Base-by-base conservation (phyloP, 768 basidiomycete species). In the Chlorophyllum brunneum region DNA sequence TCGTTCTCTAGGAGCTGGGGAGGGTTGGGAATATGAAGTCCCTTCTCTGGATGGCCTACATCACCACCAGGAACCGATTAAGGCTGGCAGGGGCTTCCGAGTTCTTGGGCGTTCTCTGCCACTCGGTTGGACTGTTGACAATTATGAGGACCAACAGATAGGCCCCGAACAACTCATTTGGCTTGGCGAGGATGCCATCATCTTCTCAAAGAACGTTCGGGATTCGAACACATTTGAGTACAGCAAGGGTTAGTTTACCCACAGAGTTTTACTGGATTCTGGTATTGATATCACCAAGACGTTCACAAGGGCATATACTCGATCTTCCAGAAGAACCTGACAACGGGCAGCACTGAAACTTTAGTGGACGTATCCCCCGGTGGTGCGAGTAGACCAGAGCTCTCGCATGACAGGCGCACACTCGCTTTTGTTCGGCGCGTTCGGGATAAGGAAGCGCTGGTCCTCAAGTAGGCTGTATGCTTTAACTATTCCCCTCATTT, bases 341-440 rank as follows among this genome's bases (percentile, higher is more conserved):
- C 84, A 0, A 78, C 77, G 0, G 72, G 75, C 3, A 56, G 65
- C 8, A 80, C 80, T 3, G 72, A 77, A 31, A 73, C 71, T 0
- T 66, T 89, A 0, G 85, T 86, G 0, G 65, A 70, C 46, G 66
- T 79, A 0, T 77, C 64, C 50, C 85, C 86, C 0, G 87, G 87
- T 18, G 87, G 86, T n/a, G 87, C 86, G 4, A 85, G 75, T 58
- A 73, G 85, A 46, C 86, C 86, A 22, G 85, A 85, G 54, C 68
- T 88, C 7, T 88, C 86, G 18, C 76, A 76, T 23, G 86, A 88
- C 62, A 72, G 79, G 1, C 75, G 79, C 36, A 88, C 86, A 1
- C 73, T 89, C 10, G 86, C 86, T 1, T 89, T 88, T 59, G 83
- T 89, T 34, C 79, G 85, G 34, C 79, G 86, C 15, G 82, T 86